Evolutionary conservation across 148 eudicot species (phyloP).

Genomic region (Cornus controversa): DNA sequence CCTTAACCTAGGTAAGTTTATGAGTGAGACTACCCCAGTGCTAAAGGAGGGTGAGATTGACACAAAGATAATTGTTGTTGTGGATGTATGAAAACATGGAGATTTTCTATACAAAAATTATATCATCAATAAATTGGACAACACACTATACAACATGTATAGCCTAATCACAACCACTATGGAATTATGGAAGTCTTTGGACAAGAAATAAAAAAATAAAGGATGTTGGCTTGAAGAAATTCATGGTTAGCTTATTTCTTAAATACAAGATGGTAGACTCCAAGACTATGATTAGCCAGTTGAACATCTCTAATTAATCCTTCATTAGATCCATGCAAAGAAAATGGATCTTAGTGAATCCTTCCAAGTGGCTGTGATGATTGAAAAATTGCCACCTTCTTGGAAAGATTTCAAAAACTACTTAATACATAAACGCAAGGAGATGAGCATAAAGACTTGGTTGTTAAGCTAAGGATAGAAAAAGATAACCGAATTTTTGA

Average conservation of each 20-base stretch:
- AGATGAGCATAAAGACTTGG: not conserved
- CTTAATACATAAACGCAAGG: not conserved
- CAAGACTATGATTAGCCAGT: not conserved
- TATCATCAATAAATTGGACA: not conserved
- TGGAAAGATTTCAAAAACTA: not conserved
- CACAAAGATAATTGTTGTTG: not conserved
- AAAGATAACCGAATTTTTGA: not conserved
- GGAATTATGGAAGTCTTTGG: not conserved
- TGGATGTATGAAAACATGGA: not conserved
- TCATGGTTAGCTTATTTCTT: not conserved
- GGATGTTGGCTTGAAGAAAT: not conserved
- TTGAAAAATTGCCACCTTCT: constrained; percentile 1
- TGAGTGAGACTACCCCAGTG: not conserved
- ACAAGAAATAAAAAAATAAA: constrained; percentile 2
- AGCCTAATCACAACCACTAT: not conserved
- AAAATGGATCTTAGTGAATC: not conserved
- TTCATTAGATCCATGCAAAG: not conserved
- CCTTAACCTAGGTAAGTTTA: not conserved
- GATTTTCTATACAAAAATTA: not conserved
- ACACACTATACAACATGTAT: not conserved
- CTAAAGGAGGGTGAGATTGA: not conserved
- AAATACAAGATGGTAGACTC: not conserved
- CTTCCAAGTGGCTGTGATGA: not conserved
- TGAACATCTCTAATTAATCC: not conserved
- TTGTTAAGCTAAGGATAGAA: not conserved